Conservation (phyloP, 2,329 filamentous ascomycete genomes). For the Metarhizium album region DNA sequence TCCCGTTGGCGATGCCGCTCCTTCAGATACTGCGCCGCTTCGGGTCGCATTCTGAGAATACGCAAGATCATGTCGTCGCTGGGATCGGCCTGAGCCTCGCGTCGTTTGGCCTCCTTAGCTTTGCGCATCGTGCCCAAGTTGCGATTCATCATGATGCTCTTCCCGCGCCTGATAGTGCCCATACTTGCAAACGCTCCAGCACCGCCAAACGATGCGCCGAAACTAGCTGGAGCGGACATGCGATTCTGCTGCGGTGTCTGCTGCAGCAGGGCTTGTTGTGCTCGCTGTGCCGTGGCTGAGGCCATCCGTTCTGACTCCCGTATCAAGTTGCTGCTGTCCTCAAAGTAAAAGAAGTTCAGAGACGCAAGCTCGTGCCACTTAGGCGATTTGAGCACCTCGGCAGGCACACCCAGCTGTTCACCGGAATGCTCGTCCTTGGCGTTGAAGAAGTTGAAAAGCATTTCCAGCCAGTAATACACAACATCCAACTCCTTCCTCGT, state of each 20-base stretch:
- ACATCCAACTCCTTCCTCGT: conserved; percentile 84
- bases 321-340: conserved; percentile 80
- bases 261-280: conserved; percentile 55
- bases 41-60: conserved; percentile 88
- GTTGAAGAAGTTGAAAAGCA: conserved; percentile 91
- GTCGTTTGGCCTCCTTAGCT: conserved; percentile 90
- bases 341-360: conserved; percentile 98
- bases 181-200: conserved; percentile 49
- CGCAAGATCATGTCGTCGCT: conserved; percentile 97
- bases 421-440: conserved; percentile 73
- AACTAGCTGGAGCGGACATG: conserved; percentile 52
- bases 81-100: conserved; percentile 90
- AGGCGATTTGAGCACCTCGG: conserved; percentile 86
- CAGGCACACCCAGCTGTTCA: conserved; percentile 76
- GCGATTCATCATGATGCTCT: conserved; percentile 85
- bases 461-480: conserved; percentile 86
- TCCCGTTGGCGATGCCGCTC: conserved; percentile 92
- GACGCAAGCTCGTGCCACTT: conserved; percentile 98
- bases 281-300: conserved; percentile 65
- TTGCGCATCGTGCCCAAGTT: conserved; percentile 95
- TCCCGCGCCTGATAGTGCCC: conserved; percentile 53
- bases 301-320: conserved; percentile 96
- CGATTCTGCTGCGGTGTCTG: conserved; percentile 45
- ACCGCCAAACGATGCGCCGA: conserved; percentile 24
- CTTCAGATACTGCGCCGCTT: conserved; percentile 77